These are phyloP conservation scores for Ensete glaucum DNA, from an alignment of 176 grass and related monocot genomes.

Conservation along the genomic window DNA sequence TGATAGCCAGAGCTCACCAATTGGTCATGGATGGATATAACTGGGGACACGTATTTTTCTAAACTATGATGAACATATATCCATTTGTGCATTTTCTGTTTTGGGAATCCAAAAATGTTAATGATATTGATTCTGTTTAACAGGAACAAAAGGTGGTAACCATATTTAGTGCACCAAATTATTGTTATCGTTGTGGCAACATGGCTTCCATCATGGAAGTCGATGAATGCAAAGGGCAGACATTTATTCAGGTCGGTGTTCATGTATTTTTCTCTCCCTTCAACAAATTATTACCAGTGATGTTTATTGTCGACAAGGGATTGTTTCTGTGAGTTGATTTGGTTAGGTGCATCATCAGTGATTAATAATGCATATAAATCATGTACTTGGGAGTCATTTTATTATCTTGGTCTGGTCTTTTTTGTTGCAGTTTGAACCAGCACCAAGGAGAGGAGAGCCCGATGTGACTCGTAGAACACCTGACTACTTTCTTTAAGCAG, in stretches of 20 bases:
- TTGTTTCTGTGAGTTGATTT: too few relatives aligned
- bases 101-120: background rate
- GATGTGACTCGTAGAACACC: constrained; percentile 46
- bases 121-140: background rate
- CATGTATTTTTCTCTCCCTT: background rate
- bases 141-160: constrained; percentile 21
- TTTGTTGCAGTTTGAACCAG: constrained; percentile 35
- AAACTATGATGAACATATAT: background rate
- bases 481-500: constrained; percentile 44
- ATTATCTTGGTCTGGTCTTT: background rate
- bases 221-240: constrained; percentile 11
- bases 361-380: background rate
- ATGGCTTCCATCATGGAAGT: constrained; percentile 21
- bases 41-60: constrained; percentile 9
- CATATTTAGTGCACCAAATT: constrained; percentile 21
- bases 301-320: too few relatives aligned
- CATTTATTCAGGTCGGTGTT: constrained; percentile 6
- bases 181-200: constrained; percentile 18
- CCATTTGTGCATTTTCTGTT: background rate
- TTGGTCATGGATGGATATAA: constrained; percentile 19
- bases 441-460: constrained; percentile 43
- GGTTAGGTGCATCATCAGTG: background rate
- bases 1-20: constrained; percentile 16
- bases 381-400: background rate
- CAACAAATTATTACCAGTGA: too few relatives aligned